These are phyloP conservation scores for Theobroma cacao DNA, from an alignment of 345 rosid species.

Conservation along the genomic window DNA sequence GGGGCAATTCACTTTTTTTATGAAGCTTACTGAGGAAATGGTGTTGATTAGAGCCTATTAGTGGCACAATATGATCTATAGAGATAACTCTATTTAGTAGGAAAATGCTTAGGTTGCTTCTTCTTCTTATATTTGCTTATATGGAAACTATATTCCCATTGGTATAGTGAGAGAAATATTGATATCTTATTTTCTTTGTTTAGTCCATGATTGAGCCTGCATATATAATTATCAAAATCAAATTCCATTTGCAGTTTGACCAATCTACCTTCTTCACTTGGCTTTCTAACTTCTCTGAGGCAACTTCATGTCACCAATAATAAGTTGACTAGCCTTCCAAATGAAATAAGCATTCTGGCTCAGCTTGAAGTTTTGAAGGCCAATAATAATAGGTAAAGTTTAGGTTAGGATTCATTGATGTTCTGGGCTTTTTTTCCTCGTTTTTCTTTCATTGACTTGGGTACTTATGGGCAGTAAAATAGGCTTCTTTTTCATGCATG, in stretches of 20 bases:
- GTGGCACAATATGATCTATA: not conserved
- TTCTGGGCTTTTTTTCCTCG: too few species aligned
- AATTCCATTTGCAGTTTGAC: slow-evolving; percentile 56
- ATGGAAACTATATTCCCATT: not conserved
- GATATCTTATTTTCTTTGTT: not conserved
- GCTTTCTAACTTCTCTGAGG: slow-evolving; percentile 55
- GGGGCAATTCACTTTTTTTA: not conserved
- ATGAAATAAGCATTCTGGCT: slow-evolving; percentile 60
- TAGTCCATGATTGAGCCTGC: not conserved
- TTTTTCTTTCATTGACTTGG: too few species aligned
- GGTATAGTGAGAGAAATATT: not conserved
- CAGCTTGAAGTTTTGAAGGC: slow-evolving; percentile 77
- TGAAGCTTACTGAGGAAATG: not conserved
- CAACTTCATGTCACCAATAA: slow-evolving; percentile 69
- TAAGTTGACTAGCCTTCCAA: slow-evolving; percentile 64
- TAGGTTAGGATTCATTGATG: not conserved
- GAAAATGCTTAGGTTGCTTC: not conserved
- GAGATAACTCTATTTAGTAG: not conserved
- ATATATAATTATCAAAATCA: not conserved
- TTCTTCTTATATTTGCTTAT: not conserved
- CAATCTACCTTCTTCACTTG: slow-evolving; percentile 55
- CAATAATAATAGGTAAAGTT: slow-evolving; percentile 65
- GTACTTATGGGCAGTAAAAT: not conserved
- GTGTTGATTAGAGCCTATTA: not conserved
- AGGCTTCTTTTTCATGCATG: not conserved